phyloP scores from a whole-genome alignment of 176 grass and related monocot species.

The Phyllostachys edulis region DNA sequence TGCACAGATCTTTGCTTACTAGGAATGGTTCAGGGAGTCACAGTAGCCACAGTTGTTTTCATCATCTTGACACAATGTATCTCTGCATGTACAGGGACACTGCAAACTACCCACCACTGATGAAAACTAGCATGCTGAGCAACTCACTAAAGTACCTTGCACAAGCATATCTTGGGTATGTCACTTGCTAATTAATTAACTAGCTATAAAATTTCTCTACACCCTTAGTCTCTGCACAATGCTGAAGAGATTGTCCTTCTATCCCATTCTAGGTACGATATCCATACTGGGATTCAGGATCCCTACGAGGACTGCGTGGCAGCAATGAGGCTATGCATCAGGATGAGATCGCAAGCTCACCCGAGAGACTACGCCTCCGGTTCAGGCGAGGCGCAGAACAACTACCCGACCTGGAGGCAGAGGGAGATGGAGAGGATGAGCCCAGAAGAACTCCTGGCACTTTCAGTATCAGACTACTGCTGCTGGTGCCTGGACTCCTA shows the following conservation, averaged over 20 bases:
- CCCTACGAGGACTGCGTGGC: conserved; percentile 75
- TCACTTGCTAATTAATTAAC: neutral
- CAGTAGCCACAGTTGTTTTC: neutral
- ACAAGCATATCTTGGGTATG: conserved; percentile 87
- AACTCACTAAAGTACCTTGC: conserved; percentile 84
- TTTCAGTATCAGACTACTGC: conserved; percentile 84
- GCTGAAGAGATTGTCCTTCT: conserved; percentile 7
- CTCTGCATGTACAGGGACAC: conserved; percentile 56
- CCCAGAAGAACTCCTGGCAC: conserved; percentile 65
- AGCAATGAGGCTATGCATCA: conserved; percentile 67
- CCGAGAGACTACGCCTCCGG: conserved; percentile 49
- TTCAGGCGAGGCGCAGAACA: conserved; percentile 68
- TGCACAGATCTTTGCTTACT: neutral
- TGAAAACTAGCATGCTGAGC: conserved; percentile 96
- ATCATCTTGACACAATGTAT: neutral
- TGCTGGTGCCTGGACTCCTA: conserved; percentile 89
- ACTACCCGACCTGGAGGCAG: conserved; percentile 72
- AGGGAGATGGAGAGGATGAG: conserved; percentile 89
- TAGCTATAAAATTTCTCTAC: neutral
- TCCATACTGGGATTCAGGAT: conserved; percentile 73
- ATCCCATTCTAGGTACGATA: conserved; percentile 60
- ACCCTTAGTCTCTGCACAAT: neutral
- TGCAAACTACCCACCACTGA: conserved; percentile 78
- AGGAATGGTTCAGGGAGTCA: neutral
- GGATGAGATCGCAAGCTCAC: conserved; percentile 73